Percentiles rank a stretch among this genome's conserved stretches.
Evolutionary conservation across 257 asterid genomes (phyloP).

Genomic region (Ilex aquifolium): DNA sequence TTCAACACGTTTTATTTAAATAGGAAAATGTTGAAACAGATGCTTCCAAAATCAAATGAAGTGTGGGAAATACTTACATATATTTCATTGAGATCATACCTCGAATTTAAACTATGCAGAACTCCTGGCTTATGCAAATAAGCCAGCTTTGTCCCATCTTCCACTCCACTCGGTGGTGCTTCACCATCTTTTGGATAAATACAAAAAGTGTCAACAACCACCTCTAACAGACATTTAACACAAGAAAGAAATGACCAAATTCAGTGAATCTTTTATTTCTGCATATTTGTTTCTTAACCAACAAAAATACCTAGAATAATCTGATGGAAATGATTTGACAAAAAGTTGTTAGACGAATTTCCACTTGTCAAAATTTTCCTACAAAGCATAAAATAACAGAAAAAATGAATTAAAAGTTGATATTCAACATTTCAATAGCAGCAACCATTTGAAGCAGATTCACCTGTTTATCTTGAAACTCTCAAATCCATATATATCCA

Average conservation of each 20-base stretch:
- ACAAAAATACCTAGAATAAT: neutral
- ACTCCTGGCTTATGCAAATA: constrained; percentile 28
- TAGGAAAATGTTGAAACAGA: neutral
- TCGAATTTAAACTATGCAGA: constrained; percentile 16
- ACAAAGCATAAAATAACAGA: too few species aligned
- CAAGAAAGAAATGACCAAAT: neutral
- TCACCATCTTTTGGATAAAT: constrained; percentile 26
- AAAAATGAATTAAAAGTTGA: too few species aligned
- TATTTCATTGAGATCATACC: constrained; percentile 23
- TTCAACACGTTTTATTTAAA: neutral
- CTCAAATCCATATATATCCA: too few species aligned
- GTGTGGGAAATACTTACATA: constrained; percentile 14
- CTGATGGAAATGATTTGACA: too few species aligned
- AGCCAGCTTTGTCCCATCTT: constrained; percentile 27
- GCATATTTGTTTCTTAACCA: neutral
- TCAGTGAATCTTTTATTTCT: neutral
- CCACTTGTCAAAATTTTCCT: too few species aligned
- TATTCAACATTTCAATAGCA: too few species aligned
- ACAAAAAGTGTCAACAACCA: constrained; percentile 13
- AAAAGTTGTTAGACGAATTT: too few species aligned
- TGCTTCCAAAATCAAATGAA: neutral
- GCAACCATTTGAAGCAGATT: too few species aligned
- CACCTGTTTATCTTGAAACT: too few species aligned
- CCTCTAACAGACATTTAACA: constrained; percentile 4
- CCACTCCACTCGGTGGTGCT: constrained; percentile 24